Percentiles rank a stretch among this genome's conserved stretches.
phyloP scores from a whole-genome alignment of 768 basidiomycete species.

The Phanerodontia chrysosporium region DNA sequence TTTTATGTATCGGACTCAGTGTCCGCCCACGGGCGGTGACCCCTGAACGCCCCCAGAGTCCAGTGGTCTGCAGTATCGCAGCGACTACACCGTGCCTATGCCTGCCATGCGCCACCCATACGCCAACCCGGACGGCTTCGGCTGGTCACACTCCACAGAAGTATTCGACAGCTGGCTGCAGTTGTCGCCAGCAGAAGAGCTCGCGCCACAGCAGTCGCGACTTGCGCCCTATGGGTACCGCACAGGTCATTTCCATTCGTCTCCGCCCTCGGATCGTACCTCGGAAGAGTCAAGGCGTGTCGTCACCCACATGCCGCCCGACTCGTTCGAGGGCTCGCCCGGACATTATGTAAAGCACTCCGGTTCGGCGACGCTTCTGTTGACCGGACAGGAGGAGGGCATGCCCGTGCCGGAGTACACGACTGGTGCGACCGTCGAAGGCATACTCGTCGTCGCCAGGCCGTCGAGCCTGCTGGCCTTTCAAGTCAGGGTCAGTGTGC shows the following conservation, averaged over 20 bases:
- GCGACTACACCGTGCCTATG: background rate
- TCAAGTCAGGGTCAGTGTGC: slow-evolving; percentile 19
- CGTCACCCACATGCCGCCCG: background rate
- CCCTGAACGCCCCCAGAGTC: too few relatives aligned
- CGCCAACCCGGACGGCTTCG: slow-evolving; percentile 3
- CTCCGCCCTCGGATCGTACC: background rate
- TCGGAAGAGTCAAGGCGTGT: background rate
- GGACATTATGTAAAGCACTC: slow-evolving; percentile 22
- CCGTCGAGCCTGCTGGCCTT: slow-evolving; percentile 18
- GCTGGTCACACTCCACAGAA: slow-evolving; percentile 9
- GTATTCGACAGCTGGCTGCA: background rate
- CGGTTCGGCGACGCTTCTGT: slow-evolving; percentile 19
- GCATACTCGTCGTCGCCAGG: slow-evolving; percentile 18
- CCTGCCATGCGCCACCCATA: slow-evolving; percentile 11
- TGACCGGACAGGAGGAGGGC: slow-evolving; percentile 20
- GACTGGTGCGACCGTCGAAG: slow-evolving; percentile 21
- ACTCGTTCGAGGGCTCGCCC: background rate
- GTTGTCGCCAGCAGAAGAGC: background rate
- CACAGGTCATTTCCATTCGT: background rate
- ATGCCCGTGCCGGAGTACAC: slow-evolving; percentile 14
- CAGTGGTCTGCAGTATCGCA: background rate
- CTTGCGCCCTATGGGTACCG: background rate
- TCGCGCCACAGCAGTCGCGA: background rate
- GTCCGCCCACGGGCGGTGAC: too few relatives aligned
- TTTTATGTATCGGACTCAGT: too few relatives aligned